Evolutionary conservation across 2,329 filamentous ascomycete genomes (phyloP).

Genomic region (Diaporthe ilicicola): DNA sequence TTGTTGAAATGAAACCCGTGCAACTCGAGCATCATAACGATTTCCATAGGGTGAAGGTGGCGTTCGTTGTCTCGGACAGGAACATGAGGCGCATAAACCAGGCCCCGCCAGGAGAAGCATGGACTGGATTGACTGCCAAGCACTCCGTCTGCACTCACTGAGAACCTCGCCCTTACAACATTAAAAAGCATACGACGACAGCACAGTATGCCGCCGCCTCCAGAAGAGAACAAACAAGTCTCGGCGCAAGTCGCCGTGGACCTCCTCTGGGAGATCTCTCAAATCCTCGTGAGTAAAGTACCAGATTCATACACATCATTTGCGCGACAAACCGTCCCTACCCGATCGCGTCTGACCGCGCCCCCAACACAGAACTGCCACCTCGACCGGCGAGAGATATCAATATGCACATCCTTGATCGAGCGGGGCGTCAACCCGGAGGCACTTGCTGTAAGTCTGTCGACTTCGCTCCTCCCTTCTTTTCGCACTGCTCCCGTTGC

Average conservation of each 20-base stretch:
- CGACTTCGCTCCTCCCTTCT: background rate
- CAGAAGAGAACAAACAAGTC: slow-evolving; percentile 69
- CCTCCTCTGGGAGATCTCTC: slow-evolving; percentile 85
- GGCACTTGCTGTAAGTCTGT: slow-evolving; percentile 79
- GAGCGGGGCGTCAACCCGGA: slow-evolving; percentile 98
- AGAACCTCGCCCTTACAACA: slow-evolving; percentile 11
- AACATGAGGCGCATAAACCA: background rate
- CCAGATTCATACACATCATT: background rate
- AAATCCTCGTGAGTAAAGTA: slow-evolving; percentile 75
- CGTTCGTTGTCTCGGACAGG: background rate
- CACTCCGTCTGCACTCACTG: background rate
- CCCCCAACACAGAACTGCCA: slow-evolving; percentile 78
- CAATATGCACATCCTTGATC: slow-evolving; percentile 94
- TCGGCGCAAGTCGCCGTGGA: slow-evolving; percentile 85
- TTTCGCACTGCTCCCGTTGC: background rate
- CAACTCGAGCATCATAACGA: background rate
- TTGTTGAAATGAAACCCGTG: background rate
- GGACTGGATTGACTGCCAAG: background rate
- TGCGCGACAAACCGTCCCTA: background rate
- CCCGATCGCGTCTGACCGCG: background rate
- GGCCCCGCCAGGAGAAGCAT: background rate
- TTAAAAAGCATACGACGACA: background rate
- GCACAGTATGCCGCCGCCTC: slow-evolving; percentile 47
- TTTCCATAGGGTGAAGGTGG: background rate
- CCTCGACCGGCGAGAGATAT: slow-evolving; percentile 88